A percentile compares a stretch with the other conserved stretches of the same genome.
Evolutionary conservation across 139 green algal genomes (phyloP).

Genomic region (Tetraselmis striata): DNA sequence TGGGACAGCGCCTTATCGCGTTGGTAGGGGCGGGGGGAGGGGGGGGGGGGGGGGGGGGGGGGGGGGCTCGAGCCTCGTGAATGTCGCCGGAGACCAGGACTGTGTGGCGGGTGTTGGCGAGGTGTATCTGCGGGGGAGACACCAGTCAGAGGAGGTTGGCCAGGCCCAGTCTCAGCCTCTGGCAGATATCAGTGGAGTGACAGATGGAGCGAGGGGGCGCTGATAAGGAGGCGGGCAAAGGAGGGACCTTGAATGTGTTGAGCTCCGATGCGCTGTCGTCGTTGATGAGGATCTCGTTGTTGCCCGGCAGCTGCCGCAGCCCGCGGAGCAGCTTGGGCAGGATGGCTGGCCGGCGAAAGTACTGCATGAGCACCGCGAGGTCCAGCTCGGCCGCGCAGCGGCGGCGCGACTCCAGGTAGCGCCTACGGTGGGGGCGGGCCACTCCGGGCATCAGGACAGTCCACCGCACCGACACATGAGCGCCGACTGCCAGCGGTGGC

Average conservation of each 20-base stretch:
- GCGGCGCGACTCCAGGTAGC: neutral
- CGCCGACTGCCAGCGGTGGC: too few relatives aligned
- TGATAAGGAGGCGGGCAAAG: too few relatives aligned
- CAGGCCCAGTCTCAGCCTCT: too few relatives aligned
- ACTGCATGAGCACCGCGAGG: conserved; percentile 9
- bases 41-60: too few relatives aligned
- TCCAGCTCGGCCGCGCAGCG: neutral
- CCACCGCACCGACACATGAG: too few relatives aligned
- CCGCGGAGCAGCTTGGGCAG: neutral
- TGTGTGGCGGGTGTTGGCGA: neutral
- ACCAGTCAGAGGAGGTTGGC: too few relatives aligned
- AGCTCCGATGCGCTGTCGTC: conserved; percentile 4
- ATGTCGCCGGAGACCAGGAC: conserved; percentile 3
- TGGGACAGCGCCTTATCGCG: neutral
- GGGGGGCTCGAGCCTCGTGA: neutral
- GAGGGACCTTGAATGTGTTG: neutral
- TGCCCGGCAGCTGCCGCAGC: neutral
- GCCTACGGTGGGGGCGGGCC: neutral
- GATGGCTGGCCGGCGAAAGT: conserved; percentile 5
- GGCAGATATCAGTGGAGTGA: too few relatives aligned
- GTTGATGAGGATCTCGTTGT: conserved; percentile 1
- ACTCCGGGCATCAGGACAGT: too few relatives aligned
- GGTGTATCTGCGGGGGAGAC: too few relatives aligned
- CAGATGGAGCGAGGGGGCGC: too few relatives aligned
- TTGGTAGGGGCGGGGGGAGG: neutral